A percentile compares a stretch with the other conserved stretches of the same genome.
Conservation (phyloP, 2,329 filamentous ascomycete genomes). For the Fusarium sp. region DNA sequence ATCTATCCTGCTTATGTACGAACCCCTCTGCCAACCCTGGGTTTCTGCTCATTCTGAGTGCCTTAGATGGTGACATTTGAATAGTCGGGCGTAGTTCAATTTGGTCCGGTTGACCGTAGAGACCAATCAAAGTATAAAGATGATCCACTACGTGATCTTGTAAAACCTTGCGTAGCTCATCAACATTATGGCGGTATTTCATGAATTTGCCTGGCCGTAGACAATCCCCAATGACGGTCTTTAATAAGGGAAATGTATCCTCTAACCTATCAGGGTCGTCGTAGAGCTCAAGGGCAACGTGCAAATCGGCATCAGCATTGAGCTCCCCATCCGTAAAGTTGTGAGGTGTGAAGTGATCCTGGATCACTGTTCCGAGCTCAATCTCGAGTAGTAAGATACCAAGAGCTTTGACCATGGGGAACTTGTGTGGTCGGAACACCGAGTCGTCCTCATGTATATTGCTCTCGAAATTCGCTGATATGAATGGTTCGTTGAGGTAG, state of each 20-base stretch:
- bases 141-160: constrained; percentile 17
- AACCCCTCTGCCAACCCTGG: too few species aligned
- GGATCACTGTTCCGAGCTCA: not conserved
- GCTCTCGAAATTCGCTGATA: not conserved
- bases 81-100: constrained; percentile 7
- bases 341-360: not conserved
- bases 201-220: constrained; percentile 11
- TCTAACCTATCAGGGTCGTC: not conserved
- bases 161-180: constrained; percentile 11
- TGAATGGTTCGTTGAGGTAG: not conserved
- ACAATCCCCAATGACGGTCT: constrained; percentile 16
- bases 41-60: too few species aligned
- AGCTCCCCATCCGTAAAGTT: not conserved
- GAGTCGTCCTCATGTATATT: not conserved
- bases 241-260: not conserved
- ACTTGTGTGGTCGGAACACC: not conserved
- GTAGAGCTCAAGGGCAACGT: not conserved
- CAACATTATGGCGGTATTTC: constrained; percentile 15
- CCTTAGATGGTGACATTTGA: not conserved
- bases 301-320: not conserved
- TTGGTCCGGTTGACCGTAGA: constrained; percentile 15
- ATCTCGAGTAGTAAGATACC: not conserved
- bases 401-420: not conserved
- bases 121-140: constrained; percentile 3
- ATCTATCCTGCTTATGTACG: too few species aligned